Evolutionary conservation across 2,329 filamentous ascomycete genomes (phyloP), one percentile per base, ranked within the genome.

Genomic region (Fusarium sp.): DNA sequence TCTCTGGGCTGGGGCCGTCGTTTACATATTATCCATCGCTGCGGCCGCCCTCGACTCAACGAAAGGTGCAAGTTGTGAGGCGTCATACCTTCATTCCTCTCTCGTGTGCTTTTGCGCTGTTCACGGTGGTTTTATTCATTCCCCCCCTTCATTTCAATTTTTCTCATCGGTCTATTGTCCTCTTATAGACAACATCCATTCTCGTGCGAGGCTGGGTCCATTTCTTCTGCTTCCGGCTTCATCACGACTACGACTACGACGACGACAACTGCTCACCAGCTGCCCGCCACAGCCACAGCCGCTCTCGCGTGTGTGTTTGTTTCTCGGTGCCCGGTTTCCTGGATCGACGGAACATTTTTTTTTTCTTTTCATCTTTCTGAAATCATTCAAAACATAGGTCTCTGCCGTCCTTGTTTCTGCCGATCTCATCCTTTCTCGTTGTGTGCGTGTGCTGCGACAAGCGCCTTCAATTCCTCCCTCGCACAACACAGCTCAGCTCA

Each of bases 21-120:
- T 71, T 62, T 65, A 69, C 67, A 73, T 74, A 74, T 73, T 74
- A 74, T 74, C 70, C 73, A 74, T 74, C 70, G 70, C 61, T 44
- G 67, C 69, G 58, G 62, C 62, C 66, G 70, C 72, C 67, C 72
- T 57, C 56, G 53, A 53, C 36, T 36, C 44, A 38, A 27, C 61
- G 20, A 31, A 31, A 50, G 56, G 42, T 51, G 50, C 36, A 61
- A 61, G 50, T 38, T 49, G 50, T 31, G 59, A 49, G 50, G 60
- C 62, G 44, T 58, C 38, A 58, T 60, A 51, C 55, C 54, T 69
- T 62, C 65, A 71, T 71, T 71, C 65, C 69, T 71, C 54, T 42
- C 46, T 33, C 46, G 60, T 31, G 25, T 54, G 50, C 33, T 55
- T 54, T 61, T 50, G 46, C 54, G 54, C 68, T 58, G 65, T 67